Conservation (phyloP, 1,139 yeast genomes). For the Groenewaldozyma auringiensis region DNA sequence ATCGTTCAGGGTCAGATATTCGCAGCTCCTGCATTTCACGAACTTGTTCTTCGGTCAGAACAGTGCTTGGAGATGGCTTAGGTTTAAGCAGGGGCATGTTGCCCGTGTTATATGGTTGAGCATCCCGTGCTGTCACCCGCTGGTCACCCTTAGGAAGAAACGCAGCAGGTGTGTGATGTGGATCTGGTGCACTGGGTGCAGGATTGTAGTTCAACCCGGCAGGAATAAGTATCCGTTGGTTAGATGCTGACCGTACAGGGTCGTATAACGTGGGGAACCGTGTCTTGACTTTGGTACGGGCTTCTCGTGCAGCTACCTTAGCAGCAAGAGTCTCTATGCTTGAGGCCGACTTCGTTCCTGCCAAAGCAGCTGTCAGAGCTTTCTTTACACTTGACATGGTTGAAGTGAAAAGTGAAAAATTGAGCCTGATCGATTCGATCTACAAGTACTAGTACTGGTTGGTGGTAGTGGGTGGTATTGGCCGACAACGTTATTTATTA, state of each 20-base stretch:
- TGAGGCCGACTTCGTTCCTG: conserved; percentile 5
- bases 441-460: too few species aligned
- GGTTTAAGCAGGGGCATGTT: conserved; percentile 32
- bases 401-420: background rate
- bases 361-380: background rate
- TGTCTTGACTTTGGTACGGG: conserved; percentile 7
- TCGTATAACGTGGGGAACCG: conserved; percentile 36
- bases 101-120: conserved; percentile 19
- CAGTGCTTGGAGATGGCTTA: conserved; percentile 45
- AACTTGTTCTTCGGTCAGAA: conserved; percentile 54
- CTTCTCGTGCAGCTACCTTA: background rate
- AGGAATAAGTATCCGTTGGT: conserved; percentile 33
- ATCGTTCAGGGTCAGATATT: conserved; percentile 48
- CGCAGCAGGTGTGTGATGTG: conserved; percentile 60
- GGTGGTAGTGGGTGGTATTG: too few species aligned
- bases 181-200: conserved; percentile 43
- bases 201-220: conserved; percentile 36
- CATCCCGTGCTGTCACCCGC: conserved; percentile 37
- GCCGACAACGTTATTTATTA: too few species aligned
- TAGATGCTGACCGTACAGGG: conserved; percentile 36
- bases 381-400: background rate
- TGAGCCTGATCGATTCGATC: too few species aligned
- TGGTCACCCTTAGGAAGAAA: conserved; percentile 63
- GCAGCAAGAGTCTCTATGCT: conserved; percentile 1
- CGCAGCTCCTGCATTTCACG: conserved; percentile 57